Base-by-base conservation (phyloP, 2,329 filamentous ascomycete species). In the Fusarium heterosporum region DNA sequence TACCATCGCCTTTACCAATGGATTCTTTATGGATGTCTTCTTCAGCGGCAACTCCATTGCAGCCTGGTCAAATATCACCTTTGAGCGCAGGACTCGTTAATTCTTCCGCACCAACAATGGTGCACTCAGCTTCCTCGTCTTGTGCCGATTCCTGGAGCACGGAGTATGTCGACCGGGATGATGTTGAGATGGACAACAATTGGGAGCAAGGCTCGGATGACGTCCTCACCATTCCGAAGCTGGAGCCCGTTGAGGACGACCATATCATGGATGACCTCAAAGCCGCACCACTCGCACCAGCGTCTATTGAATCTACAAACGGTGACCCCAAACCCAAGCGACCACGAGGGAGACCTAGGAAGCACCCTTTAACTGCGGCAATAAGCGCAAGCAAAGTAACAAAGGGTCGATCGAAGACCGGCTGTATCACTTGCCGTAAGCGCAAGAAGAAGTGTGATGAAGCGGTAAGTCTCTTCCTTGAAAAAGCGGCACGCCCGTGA, bases 291-390 rank as follows among this genome's bases (percentile, higher is more conserved):
- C 61, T 71, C 22, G 60, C 69, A 19, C 66, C 73, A 25, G 54
- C 59, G 16, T 57, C 64, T 29, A 58, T 66, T 17, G 71, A 72
- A 13, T 34, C 67, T n/a, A 61, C 70, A 13, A 65, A 60, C 28
- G 66, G 61, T 41, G 63, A 78, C 26, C 69, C 77, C 19, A 86
- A 86, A 69, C 75, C 77, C 36, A 90, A 90, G 79, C 84, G 90
- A 72, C 90, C 90, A 70, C 87, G 93, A 73, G 93, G 93, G 32
- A 86, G 93, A 54, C 93, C 93, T 49, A 86, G 93, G 77, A 97
- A 97, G 80, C 89, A 93, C 71, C 91, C 92, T 38, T 80, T 91
- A 17, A 84, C 84, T 9, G 85, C 88, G 1, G 83, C 85, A 34
- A 74, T 81, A 16, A 79, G 83, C 17, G 79, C 87, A 48, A 87